Base-by-base conservation (phyloP, 208 protist species). In the Leishmania amazonensis region DNA sequence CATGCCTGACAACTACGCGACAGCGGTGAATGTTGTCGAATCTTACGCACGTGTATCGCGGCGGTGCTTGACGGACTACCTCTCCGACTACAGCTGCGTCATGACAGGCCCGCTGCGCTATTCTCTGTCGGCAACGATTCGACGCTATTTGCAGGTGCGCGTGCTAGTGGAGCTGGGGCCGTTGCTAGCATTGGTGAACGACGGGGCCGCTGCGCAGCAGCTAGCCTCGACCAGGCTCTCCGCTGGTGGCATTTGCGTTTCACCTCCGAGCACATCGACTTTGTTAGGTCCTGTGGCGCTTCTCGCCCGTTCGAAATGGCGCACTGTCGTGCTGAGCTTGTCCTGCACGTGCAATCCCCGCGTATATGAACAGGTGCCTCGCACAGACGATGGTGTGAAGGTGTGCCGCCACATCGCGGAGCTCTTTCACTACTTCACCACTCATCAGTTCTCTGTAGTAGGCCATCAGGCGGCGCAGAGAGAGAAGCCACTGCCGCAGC, bases 381-480 rank as follows among this genome's bases (percentile, higher is more conserved):
- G 57, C 76, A 91, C 90, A 6, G 73, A 79, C 19, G 85, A 90
- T 31, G 90, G 91, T 1, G 68, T 68, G 71, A 94, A 91, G 80
- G 86, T 87, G 73, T 96, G 93, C 77, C 91, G 93, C 51, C 93
- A 96, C 73, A 35, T 95, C 2, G 91, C 91, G n/a, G 80, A 96
- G 84, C 79, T 95, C 38, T 80, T 92, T 53, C 91, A 91, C 83
- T 94, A 86, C 85, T 94, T 94, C 81, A 49, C 90, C 17, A 81
- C 82, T 38, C 83, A 82, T 17, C 87, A 93, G 68, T 78, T 86
- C 24, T 57, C 68, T 62, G 76, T 83, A 28, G 70, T 85, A 13
- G 58, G 57, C n/a, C 35, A 28, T 58, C 54, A 35, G 75, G 38
- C 40, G 8, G n/a, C 8, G 57, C 53, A 8, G 24, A n/a, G 47